Evolutionary conservation across 495 filamentous ascomycete genomes (phyloP).

Genomic region (Alectoria sarmentosa): DNA sequence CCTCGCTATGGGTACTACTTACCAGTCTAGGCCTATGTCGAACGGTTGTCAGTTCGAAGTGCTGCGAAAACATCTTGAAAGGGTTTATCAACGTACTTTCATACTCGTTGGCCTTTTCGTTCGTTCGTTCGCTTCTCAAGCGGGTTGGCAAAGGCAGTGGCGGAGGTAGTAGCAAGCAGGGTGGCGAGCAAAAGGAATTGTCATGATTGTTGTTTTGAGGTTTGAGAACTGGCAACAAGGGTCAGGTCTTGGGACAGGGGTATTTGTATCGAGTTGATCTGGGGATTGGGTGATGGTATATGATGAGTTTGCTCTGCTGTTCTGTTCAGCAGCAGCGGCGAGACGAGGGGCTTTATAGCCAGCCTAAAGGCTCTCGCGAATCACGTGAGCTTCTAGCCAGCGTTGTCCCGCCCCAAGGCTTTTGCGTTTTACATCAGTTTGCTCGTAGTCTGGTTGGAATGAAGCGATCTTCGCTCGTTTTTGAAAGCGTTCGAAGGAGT

Average conservation of each 20-base stretch:
- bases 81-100: not conserved
- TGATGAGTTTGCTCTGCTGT: not conserved
- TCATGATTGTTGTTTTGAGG: not conserved
- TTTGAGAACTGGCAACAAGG: not conserved
- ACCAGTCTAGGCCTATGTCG: not conserved
- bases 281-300: not conserved
- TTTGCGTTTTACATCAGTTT: no score
- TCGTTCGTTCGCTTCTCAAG: not conserved
- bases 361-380: no score
- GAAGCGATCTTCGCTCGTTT: no score
- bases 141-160: not conserved
- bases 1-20: not conserved
- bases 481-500: no score
- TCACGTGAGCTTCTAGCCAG: no score
- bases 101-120: not conserved
- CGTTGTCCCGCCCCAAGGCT: not conserved
- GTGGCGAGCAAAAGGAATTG: not conserved
- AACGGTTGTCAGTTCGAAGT: not conserved
- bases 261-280: not conserved
- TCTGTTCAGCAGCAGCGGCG: not conserved
- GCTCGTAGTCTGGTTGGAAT: no score
- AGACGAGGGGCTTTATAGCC: not conserved
- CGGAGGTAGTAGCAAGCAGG: not conserved
- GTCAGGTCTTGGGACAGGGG: not conserved
- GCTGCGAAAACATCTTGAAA: not conserved